phyloP scores from a whole-genome alignment of 2,329 filamentous ascomycete genomes.

The Mollisiaceae sp. region DNA sequence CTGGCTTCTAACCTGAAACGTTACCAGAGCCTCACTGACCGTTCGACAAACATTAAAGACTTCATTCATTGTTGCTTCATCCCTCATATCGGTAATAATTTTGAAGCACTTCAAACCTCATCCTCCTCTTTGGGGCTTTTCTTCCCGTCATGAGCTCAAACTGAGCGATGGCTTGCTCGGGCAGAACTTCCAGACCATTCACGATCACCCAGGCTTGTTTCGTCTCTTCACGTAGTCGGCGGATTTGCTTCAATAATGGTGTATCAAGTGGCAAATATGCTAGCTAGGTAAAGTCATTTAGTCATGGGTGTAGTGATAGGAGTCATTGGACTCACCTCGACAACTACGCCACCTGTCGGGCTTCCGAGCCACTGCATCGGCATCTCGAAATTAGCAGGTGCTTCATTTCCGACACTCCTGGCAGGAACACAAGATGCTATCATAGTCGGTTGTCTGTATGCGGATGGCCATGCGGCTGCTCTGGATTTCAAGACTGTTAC shows the following conservation, averaged over 20 bases:
- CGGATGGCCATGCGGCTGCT: conserved; percentile 67
- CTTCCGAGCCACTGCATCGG: conserved; percentile 73
- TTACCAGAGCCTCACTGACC: no score
- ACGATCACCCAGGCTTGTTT: conserved; percentile 74
- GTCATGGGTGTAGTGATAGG: neutral
- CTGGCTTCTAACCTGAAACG: no score
- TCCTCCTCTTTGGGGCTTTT: conserved; percentile 70
- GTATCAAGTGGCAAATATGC: conserved; percentile 77
- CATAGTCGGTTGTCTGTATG: conserved; percentile 70
- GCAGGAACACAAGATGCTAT: conserved; percentile 79
- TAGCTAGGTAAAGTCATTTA: conserved; percentile 45
- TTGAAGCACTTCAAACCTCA: conserved; percentile 55
- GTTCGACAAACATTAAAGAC: no score
- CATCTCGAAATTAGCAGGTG: conserved; percentile 72
- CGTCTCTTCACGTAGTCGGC: conserved; percentile 50
- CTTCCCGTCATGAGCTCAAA: conserved; percentile 82
- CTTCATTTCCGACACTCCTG: conserved; percentile 65
- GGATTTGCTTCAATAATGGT: conserved; percentile 70
- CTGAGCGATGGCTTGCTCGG: conserved; percentile 80
- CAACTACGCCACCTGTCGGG: conserved; percentile 74
- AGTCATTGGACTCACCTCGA: conserved; percentile 54
- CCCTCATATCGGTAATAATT: conserved; percentile 39
- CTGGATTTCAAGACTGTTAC: conserved; percentile 59
- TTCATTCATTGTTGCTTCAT: conserved; percentile 12
- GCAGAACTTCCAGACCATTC: conserved; percentile 76